phyloP scores from a whole-genome alignment of 768 basidiomycete species.

The Cystofilobasidium bisporidii region DNA sequence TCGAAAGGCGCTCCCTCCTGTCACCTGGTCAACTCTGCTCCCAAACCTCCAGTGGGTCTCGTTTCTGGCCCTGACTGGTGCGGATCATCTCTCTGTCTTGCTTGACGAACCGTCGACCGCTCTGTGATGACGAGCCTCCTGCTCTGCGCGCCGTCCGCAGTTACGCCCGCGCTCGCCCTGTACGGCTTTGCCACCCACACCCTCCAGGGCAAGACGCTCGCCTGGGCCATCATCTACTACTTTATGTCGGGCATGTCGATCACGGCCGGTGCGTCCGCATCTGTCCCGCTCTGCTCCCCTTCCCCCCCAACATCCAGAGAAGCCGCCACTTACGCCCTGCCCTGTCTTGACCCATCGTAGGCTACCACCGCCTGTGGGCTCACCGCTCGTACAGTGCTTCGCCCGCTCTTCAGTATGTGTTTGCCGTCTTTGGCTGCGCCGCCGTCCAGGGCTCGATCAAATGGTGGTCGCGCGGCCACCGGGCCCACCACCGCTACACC shows the following conservation, averaged over 20 bases:
- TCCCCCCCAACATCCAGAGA: too few relatives aligned
- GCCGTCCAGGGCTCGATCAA: constrained; percentile 94
- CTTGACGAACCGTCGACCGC: not conserved
- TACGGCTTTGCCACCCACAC: constrained; percentile 58
- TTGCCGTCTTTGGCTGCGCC: constrained; percentile 80
- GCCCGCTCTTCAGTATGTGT: constrained; percentile 67
- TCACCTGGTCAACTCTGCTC: constrained; percentile 55
- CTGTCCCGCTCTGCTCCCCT: not conserved
- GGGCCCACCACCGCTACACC: constrained; percentile 93
- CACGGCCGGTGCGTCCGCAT: constrained; percentile 33
- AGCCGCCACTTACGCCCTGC: too few relatives aligned
- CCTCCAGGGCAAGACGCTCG: constrained; percentile 58
- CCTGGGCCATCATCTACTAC: constrained; percentile 64
- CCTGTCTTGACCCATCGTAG: constrained; percentile 37
- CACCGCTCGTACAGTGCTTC: constrained; percentile 92
- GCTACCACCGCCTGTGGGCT: constrained; percentile 96
- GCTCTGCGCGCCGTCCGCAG: not conserved
- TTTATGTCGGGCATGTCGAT: constrained; percentile 73
- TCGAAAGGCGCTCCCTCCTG: constrained; percentile 52
- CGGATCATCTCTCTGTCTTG: not conserved
- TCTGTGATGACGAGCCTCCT: not conserved
- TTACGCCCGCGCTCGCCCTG: constrained; percentile 64
- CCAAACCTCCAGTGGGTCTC: constrained; percentile 58
- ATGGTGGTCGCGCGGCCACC: constrained; percentile 98
- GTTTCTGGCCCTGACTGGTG: constrained; percentile 53